Base-by-base conservation (phyloP, 352 stramenopile genomes). In the Pythium sukuiense region DNA sequence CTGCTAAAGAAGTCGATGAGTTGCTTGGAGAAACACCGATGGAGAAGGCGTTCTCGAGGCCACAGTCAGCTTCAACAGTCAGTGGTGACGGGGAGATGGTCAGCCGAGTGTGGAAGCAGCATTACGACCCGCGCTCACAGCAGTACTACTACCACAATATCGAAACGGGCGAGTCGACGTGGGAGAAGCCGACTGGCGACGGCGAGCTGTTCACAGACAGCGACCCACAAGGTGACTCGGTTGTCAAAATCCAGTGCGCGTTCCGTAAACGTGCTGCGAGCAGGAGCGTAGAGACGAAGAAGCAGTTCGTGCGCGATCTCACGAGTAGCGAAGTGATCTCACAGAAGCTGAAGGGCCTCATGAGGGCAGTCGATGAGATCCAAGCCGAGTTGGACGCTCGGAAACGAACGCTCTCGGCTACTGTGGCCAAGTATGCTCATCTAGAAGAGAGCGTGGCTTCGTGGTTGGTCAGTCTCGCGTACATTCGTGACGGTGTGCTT, bases 231-330 rank as follows among this genome's bases (percentile, higher is more conserved):
- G 74, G 80, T 8, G 59, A 71, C 9, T 76, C 76, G 9, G 80
- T 77, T 5, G 48, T 83, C 3, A 75, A 70, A 8, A 92, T 92
- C 41, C 83, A 92, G 56, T 90, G 80, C 53, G 74, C 73, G 9
- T 70, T 81, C 26, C 65, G 83, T 12, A 79, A 83, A 52, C 66
- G 70, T 1, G 60, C 72, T 2, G 76, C 83, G 0, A 56, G 72
- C 2, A 77, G 73, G 26, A 45, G 43, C 0, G 72, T 78, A 12
- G 70, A 76, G 13, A 60, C 46, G 3, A 79, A 74, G 32, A 70
- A 76, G 24, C 62, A 60, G 9, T 50, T 76, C 9, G 41, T 85
- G 8, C 70, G 54, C 3, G 67, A 63, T 32, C 59, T 86, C 24
- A 82, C 69, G 0, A 70, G 77, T 29, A 33, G 69, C 0, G 54